A percentile compares a stretch with the other conserved stretches of the same genome.
Conservation (phyloP, 2,329 filamentous ascomycete species). For the Zymoseptoria pseudotritici region DNA sequence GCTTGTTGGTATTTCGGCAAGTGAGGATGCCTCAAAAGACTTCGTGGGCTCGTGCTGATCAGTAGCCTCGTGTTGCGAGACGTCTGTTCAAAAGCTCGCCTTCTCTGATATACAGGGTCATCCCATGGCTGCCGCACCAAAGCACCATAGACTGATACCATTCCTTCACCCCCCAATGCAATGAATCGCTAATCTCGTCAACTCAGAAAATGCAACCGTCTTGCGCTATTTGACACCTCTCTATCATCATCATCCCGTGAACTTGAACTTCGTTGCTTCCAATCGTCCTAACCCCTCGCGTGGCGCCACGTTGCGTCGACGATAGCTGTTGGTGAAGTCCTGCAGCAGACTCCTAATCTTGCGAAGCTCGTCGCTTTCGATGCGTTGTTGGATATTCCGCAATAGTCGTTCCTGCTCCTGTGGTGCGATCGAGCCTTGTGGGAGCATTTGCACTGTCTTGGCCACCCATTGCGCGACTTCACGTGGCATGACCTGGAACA, state of each 20-base stretch:
- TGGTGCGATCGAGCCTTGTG: conserved; percentile 69
- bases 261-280: conserved; percentile 81
- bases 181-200: background rate
- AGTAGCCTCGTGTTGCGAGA: background rate
- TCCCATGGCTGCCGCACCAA: background rate
- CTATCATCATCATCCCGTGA: conserved; percentile 37
- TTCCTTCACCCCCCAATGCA: background rate
- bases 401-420: conserved; percentile 76
- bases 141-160: background rate
- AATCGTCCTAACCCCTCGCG: conserved; percentile 81
- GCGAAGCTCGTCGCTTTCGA: conserved; percentile 61
- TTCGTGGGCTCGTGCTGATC: background rate
- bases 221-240: background rate
- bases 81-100: background rate
- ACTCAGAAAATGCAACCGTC: background rate
- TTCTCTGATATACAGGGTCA: background rate
- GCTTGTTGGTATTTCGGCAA: background rate
- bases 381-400: conserved; percentile 66
- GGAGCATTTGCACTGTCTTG: conserved; percentile 74
- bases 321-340: conserved; percentile 94
- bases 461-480: conserved; percentile 78
- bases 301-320: conserved; percentile 89
- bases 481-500: conserved; percentile 79
- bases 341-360: conserved; percentile 81
- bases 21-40: background rate